phyloP scores from a whole-genome alignment of 768 basidiomycete genomes.

The Porphyrellus cyaneotinctus region DNA sequence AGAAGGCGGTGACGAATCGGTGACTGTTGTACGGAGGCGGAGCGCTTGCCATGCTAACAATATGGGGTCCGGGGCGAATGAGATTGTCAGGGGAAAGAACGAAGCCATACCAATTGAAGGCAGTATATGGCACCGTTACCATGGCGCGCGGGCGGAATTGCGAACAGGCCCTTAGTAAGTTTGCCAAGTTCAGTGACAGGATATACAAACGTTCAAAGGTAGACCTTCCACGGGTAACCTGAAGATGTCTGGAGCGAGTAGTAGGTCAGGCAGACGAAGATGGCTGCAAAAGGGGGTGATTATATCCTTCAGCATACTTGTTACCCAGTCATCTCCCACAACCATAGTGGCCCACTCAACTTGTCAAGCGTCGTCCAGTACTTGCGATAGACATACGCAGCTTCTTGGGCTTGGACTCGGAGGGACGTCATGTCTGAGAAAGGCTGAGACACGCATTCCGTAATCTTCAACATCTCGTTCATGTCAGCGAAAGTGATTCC shows the following conservation, averaged over 20 bases:
- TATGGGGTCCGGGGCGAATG: too few relatives aligned
- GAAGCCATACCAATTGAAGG: constrained; percentile 34
- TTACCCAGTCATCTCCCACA: constrained; percentile 31
- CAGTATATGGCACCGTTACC: constrained; percentile 38
- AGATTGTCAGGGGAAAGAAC: background rate
- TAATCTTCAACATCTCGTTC: background rate
- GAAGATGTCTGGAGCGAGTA: constrained; percentile 29
- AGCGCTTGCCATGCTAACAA: background rate
- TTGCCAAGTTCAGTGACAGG: background rate
- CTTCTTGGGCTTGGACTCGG: constrained; percentile 23
- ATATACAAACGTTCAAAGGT: constrained; percentile 18
- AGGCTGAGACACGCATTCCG: constrained; percentile 19
- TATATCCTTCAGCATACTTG: too few relatives aligned
- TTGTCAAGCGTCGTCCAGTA: constrained; percentile 31
- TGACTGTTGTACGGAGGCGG: constrained; percentile 23
- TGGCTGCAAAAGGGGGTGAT: constrained; percentile 21
- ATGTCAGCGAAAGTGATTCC: constrained; percentile 27
- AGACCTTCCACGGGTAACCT: constrained; percentile 33
- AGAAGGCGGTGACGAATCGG: constrained; percentile 28
- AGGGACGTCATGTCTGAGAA: constrained; percentile 37
- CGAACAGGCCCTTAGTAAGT: constrained; percentile 28
- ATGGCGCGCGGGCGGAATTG: constrained; percentile 28
- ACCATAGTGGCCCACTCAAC: constrained; percentile 27
- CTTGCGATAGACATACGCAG: constrained; percentile 26
- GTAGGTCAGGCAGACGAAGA: constrained; percentile 36